Conservation (phyloP, 2,329 filamentous ascomycete genomes). For the Metarhizium album region DNA sequence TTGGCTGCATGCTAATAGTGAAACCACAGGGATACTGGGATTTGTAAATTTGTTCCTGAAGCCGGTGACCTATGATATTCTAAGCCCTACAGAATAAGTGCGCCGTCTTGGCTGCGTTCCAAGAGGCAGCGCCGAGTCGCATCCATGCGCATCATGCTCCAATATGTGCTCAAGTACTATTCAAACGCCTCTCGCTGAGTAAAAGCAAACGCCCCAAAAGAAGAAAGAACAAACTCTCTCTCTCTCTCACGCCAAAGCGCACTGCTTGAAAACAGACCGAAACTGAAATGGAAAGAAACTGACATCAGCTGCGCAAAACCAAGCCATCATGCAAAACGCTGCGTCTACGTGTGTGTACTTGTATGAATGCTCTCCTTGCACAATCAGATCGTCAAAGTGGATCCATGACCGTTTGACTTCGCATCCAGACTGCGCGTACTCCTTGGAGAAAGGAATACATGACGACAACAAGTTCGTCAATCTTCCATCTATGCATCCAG, state of each 20-base stretch:
- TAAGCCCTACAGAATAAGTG: background rate
- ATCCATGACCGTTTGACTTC: background rate
- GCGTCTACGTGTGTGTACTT: slow-evolving; percentile 1
- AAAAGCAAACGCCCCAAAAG: background rate
- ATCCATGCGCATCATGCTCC: background rate
- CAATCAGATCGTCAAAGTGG: background rate
- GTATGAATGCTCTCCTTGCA: background rate
- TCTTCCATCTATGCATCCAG: background rate
- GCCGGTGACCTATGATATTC: no score
- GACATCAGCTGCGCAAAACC: background rate
- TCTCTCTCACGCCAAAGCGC: background rate
- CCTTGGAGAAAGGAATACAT: background rate
- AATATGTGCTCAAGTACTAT: background rate
- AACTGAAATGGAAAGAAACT: background rate
- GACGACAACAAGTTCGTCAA: background rate
- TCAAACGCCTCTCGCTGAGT: slow-evolving; percentile 5
- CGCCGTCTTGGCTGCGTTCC: background rate
- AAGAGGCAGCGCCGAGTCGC: background rate
- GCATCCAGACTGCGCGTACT: background rate
- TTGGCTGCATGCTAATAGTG: no score
- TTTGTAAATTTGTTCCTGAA: no score
- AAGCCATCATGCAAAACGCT: background rate
- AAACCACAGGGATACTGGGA: no score
- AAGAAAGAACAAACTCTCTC: background rate
- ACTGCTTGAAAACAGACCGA: background rate